These are phyloP conservation scores for Nakaseomyces nivariensis DNA, from an alignment of 1,139 yeast species.

Conservation along the genomic window DNA sequence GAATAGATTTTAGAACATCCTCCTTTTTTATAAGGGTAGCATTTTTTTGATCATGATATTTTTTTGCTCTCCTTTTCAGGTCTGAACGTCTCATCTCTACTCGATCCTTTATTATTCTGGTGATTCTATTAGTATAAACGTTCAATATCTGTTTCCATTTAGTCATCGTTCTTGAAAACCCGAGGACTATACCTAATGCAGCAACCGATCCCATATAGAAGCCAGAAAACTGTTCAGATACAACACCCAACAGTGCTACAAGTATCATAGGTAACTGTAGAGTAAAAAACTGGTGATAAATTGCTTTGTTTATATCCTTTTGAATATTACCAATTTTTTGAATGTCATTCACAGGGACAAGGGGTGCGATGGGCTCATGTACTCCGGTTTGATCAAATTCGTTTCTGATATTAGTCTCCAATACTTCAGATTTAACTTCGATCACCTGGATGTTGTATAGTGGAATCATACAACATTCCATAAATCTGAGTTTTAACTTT, in stretches of 20 bases:
- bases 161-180: slow-evolving; percentile 25
- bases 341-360: slow-evolving; percentile 11
- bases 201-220: slow-evolving; percentile 29
- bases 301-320: slow-evolving; percentile 17
- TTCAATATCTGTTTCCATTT: neutral
- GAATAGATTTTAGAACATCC: neutral
- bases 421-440: neutral
- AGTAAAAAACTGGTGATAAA: slow-evolving; percentile 23
- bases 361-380: slow-evolving; percentile 5
- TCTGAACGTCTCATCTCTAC: neutral
- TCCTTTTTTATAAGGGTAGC: neutral
- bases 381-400: slow-evolving; percentile 1
- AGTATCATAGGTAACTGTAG: slow-evolving; percentile 27
- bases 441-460: slow-evolving; percentile 11
- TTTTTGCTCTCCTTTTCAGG: neutral
- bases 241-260: slow-evolving; percentile 20
- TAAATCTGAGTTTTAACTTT: slow-evolving; percentile 21
- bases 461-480: slow-evolving; percentile 22
- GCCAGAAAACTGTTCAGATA: slow-evolving; percentile 21
- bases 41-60: neutral
- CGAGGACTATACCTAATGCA: slow-evolving; percentile 26
- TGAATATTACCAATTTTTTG: slow-evolving; percentile 18
- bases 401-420: neutral
- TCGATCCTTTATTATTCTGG: neutral
- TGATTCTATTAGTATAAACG: neutral